These are phyloP conservation scores for Penicillium alfredii DNA, from an alignment of 495 filamentous ascomycete genomes.

Conservation along the genomic window DNA sequence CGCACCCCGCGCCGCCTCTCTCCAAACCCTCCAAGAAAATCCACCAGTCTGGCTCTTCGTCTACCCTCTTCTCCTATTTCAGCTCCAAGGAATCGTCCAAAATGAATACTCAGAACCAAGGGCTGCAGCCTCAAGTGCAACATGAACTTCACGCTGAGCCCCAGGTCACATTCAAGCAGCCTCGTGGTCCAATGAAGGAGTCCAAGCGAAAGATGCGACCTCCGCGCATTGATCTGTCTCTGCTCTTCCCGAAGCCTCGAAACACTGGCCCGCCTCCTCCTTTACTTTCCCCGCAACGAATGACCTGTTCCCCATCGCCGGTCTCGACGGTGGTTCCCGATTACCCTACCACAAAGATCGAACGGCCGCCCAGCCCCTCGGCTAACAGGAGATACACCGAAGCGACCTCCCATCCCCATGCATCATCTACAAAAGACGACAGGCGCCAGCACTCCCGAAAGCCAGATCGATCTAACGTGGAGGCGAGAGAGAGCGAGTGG, in stretches of 20 bases:
- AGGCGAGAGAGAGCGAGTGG: constrained; percentile 22
- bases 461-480: constrained; percentile 18
- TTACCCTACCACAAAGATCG: constrained; percentile 12
- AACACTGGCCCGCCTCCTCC: constrained; percentile 25
- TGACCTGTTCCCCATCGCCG: constrained; percentile 40
- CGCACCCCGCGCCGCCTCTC: constrained; percentile 19
- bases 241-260: constrained; percentile 43
- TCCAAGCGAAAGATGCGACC: constrained; percentile 40
- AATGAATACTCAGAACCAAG: constrained; percentile 9
- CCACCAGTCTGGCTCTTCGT: constrained; percentile 34
- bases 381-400: too few relatives aligned
- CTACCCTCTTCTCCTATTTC: constrained; percentile 33
- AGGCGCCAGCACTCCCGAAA: constrained; percentile 7
- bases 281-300: constrained; percentile 43
- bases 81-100: constrained; percentile 28
- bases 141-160: constrained; percentile 20
- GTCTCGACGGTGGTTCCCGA: constrained; percentile 33
- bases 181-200: constrained; percentile 26
- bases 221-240: constrained; percentile 39
- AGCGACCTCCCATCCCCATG: too few relatives aligned
- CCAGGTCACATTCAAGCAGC: constrained; percentile 20
- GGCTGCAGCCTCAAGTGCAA: constrained; percentile 20
- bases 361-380: too few relatives aligned
- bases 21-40: constrained; percentile 27
- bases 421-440: too few relatives aligned